These are phyloP conservation scores for Babesia bigemina DNA, from an alignment of 169 alveolate species.

Conservation along the genomic window DNA sequence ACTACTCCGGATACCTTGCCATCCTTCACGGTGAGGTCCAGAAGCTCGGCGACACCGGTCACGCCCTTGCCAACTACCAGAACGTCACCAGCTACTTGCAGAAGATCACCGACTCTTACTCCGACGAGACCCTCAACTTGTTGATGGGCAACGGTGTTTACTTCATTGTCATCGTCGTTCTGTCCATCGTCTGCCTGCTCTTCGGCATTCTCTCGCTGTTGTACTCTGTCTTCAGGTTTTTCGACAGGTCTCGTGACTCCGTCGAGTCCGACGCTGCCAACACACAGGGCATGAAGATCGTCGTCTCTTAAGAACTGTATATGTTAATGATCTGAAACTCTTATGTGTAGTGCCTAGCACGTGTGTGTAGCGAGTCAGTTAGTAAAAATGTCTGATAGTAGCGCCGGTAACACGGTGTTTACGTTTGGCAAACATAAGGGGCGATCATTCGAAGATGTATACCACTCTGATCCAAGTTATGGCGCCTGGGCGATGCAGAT, in stretches of 20 bases:
- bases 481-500: conserved; percentile 71
- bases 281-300: conserved; percentile 10
- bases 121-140: conserved; percentile 57
- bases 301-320: conserved; percentile 1
- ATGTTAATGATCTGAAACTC: background rate
- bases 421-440: conserved; percentile 77
- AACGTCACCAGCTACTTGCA: conserved; percentile 27
- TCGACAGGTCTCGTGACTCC: conserved; percentile 42
- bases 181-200: conserved; percentile 41
- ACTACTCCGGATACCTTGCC: conserved; percentile 51
- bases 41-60: conserved; percentile 10
- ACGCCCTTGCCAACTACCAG: conserved; percentile 24
- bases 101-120: conserved; percentile 37
- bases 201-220: conserved; percentile 47
- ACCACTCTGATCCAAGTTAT: conserved; percentile 58
- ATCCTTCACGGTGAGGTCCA: conserved; percentile 45
- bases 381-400: background rate
- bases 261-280: conserved; percentile 1
- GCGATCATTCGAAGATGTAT: conserved; percentile 74
- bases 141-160: conserved; percentile 66
- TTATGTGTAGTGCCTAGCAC: conserved; percentile 5
- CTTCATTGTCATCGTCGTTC: conserved; percentile 35
- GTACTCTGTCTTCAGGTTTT: conserved; percentile 56
- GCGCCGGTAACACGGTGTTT: conserved; percentile 20
- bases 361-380: background rate